Evolutionary conservation across 495 filamentous ascomycete species (phyloP), one percentile per base, ranked within the genome.

Genomic region (Penicillium lividum): DNA sequence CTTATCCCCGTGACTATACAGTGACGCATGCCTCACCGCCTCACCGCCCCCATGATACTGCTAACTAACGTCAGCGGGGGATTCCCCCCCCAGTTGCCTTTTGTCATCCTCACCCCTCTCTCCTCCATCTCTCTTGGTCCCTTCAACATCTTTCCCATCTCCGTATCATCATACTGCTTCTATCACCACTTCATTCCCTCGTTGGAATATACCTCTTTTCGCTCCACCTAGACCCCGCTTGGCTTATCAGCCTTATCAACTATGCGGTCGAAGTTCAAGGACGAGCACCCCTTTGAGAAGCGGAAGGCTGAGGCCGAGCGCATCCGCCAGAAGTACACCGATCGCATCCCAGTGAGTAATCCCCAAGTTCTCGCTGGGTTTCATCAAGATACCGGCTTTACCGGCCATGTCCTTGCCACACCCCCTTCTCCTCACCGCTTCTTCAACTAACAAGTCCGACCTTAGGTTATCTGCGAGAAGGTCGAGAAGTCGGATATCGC

Each of bases 241-340:
- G 56, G 62, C 58, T 67, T 69, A 63, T 68, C 62, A 53, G 44
- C 45, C 62, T 70, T 66, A 72, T 64, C 64, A 61, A 57, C 68
- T 81, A 93, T 97, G 92, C 86, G 92, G 68, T 92, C 89, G 73
- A 98, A 97, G 84, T 98, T 98, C 80, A 98, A 98, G 89, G 94
- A 98, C 87, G 94, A 98, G 86, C 94, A 97, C 80, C 91, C 92
- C 71, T 98, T 98, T 76, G 93, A 97, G 90, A 98, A 98, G 89
- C 80, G 81, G 65, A 96, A 97, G 90, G 94, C 94, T 57, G 94
- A 98, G 77, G 94, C 94, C 71, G 95, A 98, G 81, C 92, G 94
- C 68, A 97, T 97, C 69, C 92, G 95, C 60, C 93, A 97, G 82
- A 99, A 98, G 77, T 99, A 99, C 75, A 86, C 90, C 61, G 94